Evolutionary conservation across 345 rosid species (phyloP).

Genomic region (Sonneratia caseolaris): DNA sequence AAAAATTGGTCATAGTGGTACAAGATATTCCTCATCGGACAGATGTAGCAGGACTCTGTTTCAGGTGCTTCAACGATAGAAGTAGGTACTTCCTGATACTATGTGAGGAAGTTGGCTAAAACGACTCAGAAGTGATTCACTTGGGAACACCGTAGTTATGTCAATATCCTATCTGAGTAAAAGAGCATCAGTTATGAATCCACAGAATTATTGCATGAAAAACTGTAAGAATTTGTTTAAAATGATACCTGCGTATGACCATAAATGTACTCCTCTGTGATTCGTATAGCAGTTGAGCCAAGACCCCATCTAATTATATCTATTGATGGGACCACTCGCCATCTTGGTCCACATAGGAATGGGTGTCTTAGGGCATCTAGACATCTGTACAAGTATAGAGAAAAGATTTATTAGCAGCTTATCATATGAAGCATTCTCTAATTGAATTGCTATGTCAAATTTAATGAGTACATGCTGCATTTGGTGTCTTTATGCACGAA

Average conservation of each 20-base stretch:
- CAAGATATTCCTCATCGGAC: no score
- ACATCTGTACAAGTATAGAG: conserved; percentile 36
- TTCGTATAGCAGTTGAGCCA: conserved; percentile 84
- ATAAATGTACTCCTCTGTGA: conserved; percentile 83
- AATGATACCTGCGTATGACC: conserved; percentile 55
- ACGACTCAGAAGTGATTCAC: not conserved
- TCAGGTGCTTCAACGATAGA: not conserved
- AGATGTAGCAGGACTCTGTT: not conserved
- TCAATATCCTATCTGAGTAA: not conserved
- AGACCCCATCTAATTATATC: conserved; percentile 94
- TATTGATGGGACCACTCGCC: conserved; percentile 85
- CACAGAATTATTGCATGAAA: no score
- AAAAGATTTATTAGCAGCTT: not conserved
- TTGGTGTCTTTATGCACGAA: not conserved
- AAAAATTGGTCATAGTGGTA: no score
- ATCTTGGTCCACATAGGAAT: conserved; percentile 87
- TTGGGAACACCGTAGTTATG: not conserved
- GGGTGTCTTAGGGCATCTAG: conserved; percentile 92
- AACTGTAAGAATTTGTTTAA: not conserved
- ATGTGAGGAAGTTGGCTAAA: not conserved
- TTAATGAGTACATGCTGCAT: not conserved
- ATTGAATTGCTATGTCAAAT: not conserved
- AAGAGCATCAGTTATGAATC: not conserved
- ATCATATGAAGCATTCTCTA: not conserved
- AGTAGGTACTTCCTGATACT: not conserved